Base-by-base conservation (phyloP, 129 eudicot genomes). In the Logfia minima region DNA sequence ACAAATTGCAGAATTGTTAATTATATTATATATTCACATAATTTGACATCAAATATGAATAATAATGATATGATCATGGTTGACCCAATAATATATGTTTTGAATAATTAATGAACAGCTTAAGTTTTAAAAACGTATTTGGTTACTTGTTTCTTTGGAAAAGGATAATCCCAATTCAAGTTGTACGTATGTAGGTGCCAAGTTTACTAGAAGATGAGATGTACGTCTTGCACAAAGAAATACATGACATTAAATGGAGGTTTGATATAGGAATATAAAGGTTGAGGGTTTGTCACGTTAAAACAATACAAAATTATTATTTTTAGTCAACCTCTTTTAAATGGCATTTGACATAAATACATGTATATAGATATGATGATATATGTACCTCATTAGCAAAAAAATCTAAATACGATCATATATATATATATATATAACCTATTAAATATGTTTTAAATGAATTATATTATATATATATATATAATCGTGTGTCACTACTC, bases 171-270 rank as follows among this genome's bases (percentile, higher is more conserved):
- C 62, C 23, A 24, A 48, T 17, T 45, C 35, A 9, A 70, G 63
- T 70, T 70, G 62, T 48, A 51, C 48, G 8, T 22, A 51, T 70
- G 8, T 22, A 51, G 26, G 75, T 48, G 41, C 75, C 62, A 70
- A 70, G 41, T 70, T 48, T 51, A 70, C 75, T 51, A 70, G 5
- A 70, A 70, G 60, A 48, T 70, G 22, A 70, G 22, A 22, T 70
- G 74, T n/a, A n/a, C n/a, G n/a, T 70, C 26, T 22, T 41, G 21
- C 35, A 70, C 61, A 70, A 70, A 16, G 75, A 45, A 45, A 21
- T 58, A 24, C 16, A 43, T 70, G 60, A 4, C 69, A 64, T 64
- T 64, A 13, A 64, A 29, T 64, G 69, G 69, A 64, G 41, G 69
- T 64, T 17, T 67, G 16, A 34, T 19, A 67, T 29, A 34, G 31